Evolutionary conservation across 2,329 filamentous ascomycete genomes (phyloP), one percentile per base, ranked within the genome.

Genomic region (Malbranchea zuffiana): DNA sequence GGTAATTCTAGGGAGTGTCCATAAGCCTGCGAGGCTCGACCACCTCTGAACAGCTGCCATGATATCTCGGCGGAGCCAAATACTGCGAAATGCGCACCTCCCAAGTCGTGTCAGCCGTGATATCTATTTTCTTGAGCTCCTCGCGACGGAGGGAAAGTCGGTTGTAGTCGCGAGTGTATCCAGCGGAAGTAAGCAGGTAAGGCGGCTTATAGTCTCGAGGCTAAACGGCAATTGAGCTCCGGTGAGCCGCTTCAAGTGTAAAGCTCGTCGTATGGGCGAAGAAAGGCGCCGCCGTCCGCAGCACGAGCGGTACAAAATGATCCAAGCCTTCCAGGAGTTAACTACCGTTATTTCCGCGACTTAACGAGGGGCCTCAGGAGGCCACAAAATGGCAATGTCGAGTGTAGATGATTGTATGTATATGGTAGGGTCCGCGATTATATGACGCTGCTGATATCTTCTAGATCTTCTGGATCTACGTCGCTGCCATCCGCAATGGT

Each of bases 391-490:
- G 6, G 23, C 23, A 25, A 25, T 7, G n/a, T 7, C 23, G 6
- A 25, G 6, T 6, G 23, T n/a, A 25, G 6, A 7, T 25, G 7
- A 25, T n/a, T 7, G 6, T n/a, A 25, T 25, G 23, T 25, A 25
- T 6, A 25, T 6, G 6, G n/a, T 7, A 25, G 23, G n/a, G 23
- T 25, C 23, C 7, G n/a, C 7, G 23, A 25, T 34, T 23, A 39
- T 6, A 39, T 28, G 13, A 34, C 25, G 19, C 34, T 21, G 8
- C 23, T 33, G 8, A 39, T 31, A 7, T 39, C 36, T 39, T 39
- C 36, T 10, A 39, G n/a, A n/a, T 39, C 36, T 29, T 39, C 36
- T 12, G 30, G 36, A 17, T 32, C 36, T 5, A 23, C 36, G 16
- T 27, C 25, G 10, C 29, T 28, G 15, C 31, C 29, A 4, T 15